Base-by-base conservation (phyloP, 129 eudicot genomes). In the Scalesia atractyloides region DNA sequence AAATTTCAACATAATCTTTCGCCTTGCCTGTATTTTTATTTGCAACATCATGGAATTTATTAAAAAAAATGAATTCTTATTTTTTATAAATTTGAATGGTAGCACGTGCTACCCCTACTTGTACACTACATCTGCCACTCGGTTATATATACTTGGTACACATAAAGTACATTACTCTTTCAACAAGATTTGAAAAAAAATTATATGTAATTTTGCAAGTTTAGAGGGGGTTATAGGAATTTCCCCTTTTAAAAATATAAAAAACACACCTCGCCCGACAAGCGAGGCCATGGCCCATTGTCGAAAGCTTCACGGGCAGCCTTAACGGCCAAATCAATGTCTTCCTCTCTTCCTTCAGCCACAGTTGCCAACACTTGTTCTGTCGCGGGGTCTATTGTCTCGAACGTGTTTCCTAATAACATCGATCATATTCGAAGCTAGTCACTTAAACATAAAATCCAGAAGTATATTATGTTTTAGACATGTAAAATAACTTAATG, bases 261-360 rank as follows among this genome's bases (percentile, higher is more conserved):
- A 37, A 52, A 11, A 74, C 17, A 30, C 86, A 91, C 97, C 70
- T 68, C 60, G 54, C 92, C 96, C 9, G 98, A 73, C 82, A 94
- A 60, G 11, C 98, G 96, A 17, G 98, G 97, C 98, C 98, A 94
- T 0, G 96, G 89, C 44, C 98, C 98, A 52, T 86, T 73, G 79
- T 94, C 97, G 51, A 94, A 94, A 5, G 98, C 98, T 26, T 87
- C 82, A 62, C 98, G 97, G 10, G 97, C 98, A 3, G 93, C 97
- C 80, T 81, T 90, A 52, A 88, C 98, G 2, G 97, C 98, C 69
- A 88, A 73, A 64, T 94, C 98, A 43, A 94, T 79, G 65, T 94
- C 97, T 63, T 94, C 96, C 39, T 79, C 76, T 61, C 83, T 87
- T 3, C 97, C 98, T 81, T 82, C 91, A 1, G 96, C 78, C 5